A percentile compares a stretch with the other conserved stretches of the same genome.
phyloP scores from a whole-genome alignment of 2,329 filamentous ascomycete genomes.

The Aspergillus amoenus region DNA sequence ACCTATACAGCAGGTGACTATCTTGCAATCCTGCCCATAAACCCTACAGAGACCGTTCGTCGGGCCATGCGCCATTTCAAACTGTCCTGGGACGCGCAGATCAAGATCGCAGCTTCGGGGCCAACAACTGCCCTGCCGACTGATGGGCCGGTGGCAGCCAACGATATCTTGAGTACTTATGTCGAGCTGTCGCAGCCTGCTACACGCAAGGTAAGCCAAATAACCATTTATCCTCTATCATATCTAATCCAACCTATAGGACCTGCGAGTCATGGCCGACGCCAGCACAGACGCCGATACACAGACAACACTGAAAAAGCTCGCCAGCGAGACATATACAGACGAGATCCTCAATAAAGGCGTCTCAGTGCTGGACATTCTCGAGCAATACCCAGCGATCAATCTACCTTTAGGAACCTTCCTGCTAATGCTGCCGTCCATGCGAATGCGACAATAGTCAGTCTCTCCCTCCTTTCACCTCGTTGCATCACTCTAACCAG shows the following conservation, averaged over 20 bases:
- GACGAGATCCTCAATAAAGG: constrained; percentile 56
- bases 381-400: constrained; percentile 62
- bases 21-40: constrained; percentile 70
- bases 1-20: constrained; percentile 76
- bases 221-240: too few relatives aligned
- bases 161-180: constrained; percentile 66
- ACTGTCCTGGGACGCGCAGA: constrained; percentile 62
- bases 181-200: constrained; percentile 68
- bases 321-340: constrained; percentile 42
- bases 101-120: constrained; percentile 54
- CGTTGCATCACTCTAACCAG: neutral
- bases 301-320: constrained; percentile 41
- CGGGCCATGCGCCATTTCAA: constrained; percentile 64
- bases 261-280: constrained; percentile 46
- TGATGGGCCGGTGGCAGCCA: constrained; percentile 57
- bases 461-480: neutral
- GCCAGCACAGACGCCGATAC: constrained; percentile 51
- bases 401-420: constrained; percentile 65
- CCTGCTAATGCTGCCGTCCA: constrained; percentile 70
- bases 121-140: constrained; percentile 49
- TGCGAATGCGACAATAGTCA: constrained; percentile 71
- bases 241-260: constrained; percentile 18
- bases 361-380: constrained; percentile 60
- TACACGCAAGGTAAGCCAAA: neutral
- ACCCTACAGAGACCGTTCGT: constrained; percentile 61